Evolutionary conservation across 495 filamentous ascomycete species (phyloP).

Genomic region (Neurospora pannonica): DNA sequence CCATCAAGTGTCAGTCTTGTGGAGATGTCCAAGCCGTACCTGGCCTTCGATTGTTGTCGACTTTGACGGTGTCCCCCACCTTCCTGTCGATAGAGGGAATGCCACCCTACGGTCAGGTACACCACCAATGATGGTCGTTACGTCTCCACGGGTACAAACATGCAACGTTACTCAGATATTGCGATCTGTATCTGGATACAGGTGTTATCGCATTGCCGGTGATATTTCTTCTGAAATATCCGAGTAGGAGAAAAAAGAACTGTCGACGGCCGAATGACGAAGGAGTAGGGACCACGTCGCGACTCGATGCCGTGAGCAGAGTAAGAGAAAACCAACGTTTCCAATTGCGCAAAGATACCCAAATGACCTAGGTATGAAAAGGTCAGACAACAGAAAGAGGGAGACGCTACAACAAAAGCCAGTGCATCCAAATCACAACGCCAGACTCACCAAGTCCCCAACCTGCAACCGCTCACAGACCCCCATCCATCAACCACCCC

Average conservation of each 20-base stretch:
- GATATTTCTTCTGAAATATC: neutral
- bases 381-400: no score
- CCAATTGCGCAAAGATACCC: neutral
- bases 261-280: no score
- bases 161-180: neutral
- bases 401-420: no score
- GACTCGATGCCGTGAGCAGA: no score
- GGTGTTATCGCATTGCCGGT: neutral
- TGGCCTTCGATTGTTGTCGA: no score
- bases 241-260: no score
- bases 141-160: neutral
- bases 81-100: neutral
- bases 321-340: neutral
- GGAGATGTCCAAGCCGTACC: no score
- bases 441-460: neutral
- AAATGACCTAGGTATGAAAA: neutral
- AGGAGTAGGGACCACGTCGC: no score
- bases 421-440: neutral
- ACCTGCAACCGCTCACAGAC: neutral
- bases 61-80: no score
- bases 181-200: neutral
- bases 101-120: neutral
- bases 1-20: no score
- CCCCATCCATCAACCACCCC: slow-evolving; percentile 21
- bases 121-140: neutral